Conservation (phyloP, 2,329 filamentous ascomycete genomes). For the Fusarium sp. region DNA sequence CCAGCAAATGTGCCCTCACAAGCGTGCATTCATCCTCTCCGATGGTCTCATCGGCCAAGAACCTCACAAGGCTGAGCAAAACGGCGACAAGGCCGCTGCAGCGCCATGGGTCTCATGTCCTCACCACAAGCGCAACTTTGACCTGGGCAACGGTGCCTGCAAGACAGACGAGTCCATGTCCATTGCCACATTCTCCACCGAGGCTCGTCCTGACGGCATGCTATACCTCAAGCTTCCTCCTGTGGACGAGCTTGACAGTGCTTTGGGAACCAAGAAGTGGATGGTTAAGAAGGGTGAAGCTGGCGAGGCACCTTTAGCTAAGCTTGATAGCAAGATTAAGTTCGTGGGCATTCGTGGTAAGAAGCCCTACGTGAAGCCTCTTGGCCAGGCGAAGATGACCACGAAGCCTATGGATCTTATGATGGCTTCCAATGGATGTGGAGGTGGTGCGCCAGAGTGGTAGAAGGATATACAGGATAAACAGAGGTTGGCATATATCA, state of each 20-base stretch:
- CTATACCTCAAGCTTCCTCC: constrained; percentile 85
- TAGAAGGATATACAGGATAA: constrained; percentile 41
- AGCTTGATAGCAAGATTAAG: constrained; percentile 59
- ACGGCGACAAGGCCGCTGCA: constrained; percentile 11
- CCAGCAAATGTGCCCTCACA: constrained; percentile 96
- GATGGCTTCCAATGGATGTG: constrained; percentile 54
- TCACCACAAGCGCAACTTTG: constrained; percentile 90
- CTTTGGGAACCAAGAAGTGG: constrained; percentile 82
- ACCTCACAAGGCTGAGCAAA: constrained; percentile 44
- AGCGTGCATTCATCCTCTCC: constrained; percentile 87
- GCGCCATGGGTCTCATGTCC: constrained; percentile 87
- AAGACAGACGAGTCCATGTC: constrained; percentile 78
- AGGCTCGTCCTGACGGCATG: constrained; percentile 78
- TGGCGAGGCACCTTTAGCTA: constrained; percentile 53
- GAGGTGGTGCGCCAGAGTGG: constrained; percentile 59
- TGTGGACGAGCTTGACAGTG: constrained; percentile 80
- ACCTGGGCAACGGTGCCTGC: constrained; percentile 78
- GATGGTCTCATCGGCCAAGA: constrained; percentile 85
- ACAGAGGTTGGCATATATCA: background rate
- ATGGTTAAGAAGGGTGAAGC: constrained; percentile 78
- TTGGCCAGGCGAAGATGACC: constrained; percentile 48
- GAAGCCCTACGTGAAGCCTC: constrained; percentile 54
- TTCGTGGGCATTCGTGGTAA: constrained; percentile 58
- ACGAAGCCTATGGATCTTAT: constrained; percentile 54
- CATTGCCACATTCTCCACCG: constrained; percentile 83